Base-by-base conservation (phyloP, 768 basidiomycete species). In the Cystobasidium ongulense region DNA sequence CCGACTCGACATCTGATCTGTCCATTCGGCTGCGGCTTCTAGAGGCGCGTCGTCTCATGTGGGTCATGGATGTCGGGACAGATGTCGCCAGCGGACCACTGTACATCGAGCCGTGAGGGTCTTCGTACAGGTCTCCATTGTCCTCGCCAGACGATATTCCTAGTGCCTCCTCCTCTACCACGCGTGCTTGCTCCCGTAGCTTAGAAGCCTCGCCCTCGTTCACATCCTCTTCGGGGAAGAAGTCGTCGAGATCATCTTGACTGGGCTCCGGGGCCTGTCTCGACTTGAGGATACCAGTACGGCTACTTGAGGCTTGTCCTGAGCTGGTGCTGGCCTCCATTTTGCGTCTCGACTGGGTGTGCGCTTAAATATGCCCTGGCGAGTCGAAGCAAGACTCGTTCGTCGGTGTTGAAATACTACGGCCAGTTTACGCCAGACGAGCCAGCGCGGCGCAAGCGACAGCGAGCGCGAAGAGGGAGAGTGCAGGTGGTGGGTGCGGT, bases 1-100 rank as follows among this genome's bases (percentile, higher is more conserved):
- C 68, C 25, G 36, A 75, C 46, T 71, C 68, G 31, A 29, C 41
- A 10, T 74, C 74, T 15, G 50, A 29, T 38, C 39, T 27, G 25
- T 61, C 29, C 13, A 72, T 31, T 31, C 43, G 72, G 23, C 54
- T 35, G 17, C 38, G 35, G 41, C 71, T 63, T n/a, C 74, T 1
- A 1, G 53, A 36, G 18, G 13, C 52, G 23, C 68, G 25, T 25
- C 61, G 73, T 15, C 38, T 41, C 38, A 46, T 75, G 23, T 25
- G 23, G 1, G 63, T 46, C 5, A 75, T 54, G 25, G 74, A 75
- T 8, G 74, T 74, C 5, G 74, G 74, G 1, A 74, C 59, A 46
- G 63, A 66, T 1, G 38, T 52, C 15, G 73, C 74, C 31, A 74
- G 25, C 21, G 31, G 27, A 43, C 74, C 74, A 35, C 31, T 25